Percentiles rank a stretch among this genome's conserved stretches.
Evolutionary conservation across 2,329 filamentous ascomycete genomes (phyloP).

Genomic region (Alternaria arborescens): DNA sequence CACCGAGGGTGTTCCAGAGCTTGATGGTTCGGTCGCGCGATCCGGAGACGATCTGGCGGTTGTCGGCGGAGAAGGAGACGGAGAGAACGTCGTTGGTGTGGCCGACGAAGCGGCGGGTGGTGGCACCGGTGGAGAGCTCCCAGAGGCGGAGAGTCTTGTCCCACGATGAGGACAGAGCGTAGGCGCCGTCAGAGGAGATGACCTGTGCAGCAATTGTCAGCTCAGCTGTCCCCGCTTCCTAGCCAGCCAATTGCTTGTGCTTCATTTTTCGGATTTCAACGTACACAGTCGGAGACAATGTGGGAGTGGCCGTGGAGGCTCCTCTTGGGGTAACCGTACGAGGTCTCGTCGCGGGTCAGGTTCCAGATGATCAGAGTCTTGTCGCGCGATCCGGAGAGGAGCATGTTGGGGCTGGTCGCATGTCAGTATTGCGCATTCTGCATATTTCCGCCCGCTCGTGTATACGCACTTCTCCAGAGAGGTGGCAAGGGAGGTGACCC

Average conservation of each 20-base stretch:
- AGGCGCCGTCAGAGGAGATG: slow-evolving; percentile 99
- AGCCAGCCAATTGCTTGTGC: slow-evolving; percentile 37
- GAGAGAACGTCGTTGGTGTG: slow-evolving; percentile 99
- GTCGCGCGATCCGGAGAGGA: slow-evolving; percentile 95
- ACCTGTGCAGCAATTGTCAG: slow-evolving; percentile 68
- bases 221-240: slow-evolving; percentile 35
- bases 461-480: slow-evolving; percentile 88
- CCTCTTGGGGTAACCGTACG: slow-evolving; percentile 99
- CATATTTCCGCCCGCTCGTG: neutral
- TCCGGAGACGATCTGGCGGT: slow-evolving; percentile 99
- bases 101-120: slow-evolving; percentile 97
- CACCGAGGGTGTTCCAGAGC: slow-evolving; percentile 99
- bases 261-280: slow-evolving; percentile 53
- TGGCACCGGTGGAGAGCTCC: slow-evolving; percentile 97
- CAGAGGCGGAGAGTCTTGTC: slow-evolving; percentile 99
- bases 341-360: slow-evolving; percentile 96
- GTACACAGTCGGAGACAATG: slow-evolving; percentile 99
- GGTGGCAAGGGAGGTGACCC: slow-evolving; percentile 98
- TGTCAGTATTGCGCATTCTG: slow-evolving; percentile 44
- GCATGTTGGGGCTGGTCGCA: slow-evolving; percentile 89
- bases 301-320: slow-evolving; percentile 98
- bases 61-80: slow-evolving; percentile 99
- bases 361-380: slow-evolving; percentile 99
- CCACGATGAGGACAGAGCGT: slow-evolving; percentile 98
- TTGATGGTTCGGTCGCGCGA: slow-evolving; percentile 99